Evolutionary conservation across 2,329 filamentous ascomycete genomes (phyloP).

Genomic region (Aspergillus clavatus): DNA sequence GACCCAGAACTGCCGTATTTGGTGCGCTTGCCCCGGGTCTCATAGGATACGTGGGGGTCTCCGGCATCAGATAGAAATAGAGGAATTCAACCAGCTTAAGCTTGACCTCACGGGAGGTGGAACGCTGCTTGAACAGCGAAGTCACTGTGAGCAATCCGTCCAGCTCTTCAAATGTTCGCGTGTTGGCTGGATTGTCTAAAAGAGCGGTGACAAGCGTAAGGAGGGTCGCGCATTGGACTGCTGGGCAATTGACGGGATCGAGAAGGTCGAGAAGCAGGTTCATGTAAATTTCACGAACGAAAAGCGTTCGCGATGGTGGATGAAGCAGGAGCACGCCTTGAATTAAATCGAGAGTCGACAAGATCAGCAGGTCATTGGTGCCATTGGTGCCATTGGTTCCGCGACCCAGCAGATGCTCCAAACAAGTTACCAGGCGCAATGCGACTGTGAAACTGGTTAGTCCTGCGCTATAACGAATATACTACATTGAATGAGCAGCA

Average conservation of each 20-base stretch:
- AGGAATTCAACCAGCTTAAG: slow-evolving; percentile 95
- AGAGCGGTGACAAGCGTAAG: slow-evolving; percentile 86
- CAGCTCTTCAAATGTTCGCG: slow-evolving; percentile 83
- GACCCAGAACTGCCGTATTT: slow-evolving; percentile 42
- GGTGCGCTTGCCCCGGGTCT: slow-evolving; percentile 28
- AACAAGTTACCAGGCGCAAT: slow-evolving; percentile 74
- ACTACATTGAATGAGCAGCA: not conserved
- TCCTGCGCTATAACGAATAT: not conserved
- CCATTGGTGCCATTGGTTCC: slow-evolving; percentile 78
- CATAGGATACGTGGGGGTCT: slow-evolving; percentile 50
- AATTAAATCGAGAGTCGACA: slow-evolving; percentile 80
- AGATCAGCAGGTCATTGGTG: slow-evolving; percentile 81
- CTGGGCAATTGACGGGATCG: slow-evolving; percentile 84
- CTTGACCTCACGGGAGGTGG: slow-evolving; percentile 83
- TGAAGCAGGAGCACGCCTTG: slow-evolving; percentile 86
- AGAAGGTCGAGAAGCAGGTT: slow-evolving; percentile 93
- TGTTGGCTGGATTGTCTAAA: slow-evolving; percentile 80
- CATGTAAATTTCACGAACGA: slow-evolving; percentile 89
- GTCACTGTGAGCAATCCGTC: slow-evolving; percentile 90
- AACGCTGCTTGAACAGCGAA: slow-evolving; percentile 83
- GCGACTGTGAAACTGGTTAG: slow-evolving; percentile 54
- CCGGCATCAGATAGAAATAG: slow-evolving; percentile 98
- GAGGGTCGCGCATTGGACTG: slow-evolving; percentile 84
- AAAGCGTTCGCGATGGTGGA: slow-evolving; percentile 80
- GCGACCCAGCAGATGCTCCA: slow-evolving; percentile 81